phyloP scores from a whole-genome alignment of 768 basidiomycete genomes.

The Boletus eberwhitei region DNA sequence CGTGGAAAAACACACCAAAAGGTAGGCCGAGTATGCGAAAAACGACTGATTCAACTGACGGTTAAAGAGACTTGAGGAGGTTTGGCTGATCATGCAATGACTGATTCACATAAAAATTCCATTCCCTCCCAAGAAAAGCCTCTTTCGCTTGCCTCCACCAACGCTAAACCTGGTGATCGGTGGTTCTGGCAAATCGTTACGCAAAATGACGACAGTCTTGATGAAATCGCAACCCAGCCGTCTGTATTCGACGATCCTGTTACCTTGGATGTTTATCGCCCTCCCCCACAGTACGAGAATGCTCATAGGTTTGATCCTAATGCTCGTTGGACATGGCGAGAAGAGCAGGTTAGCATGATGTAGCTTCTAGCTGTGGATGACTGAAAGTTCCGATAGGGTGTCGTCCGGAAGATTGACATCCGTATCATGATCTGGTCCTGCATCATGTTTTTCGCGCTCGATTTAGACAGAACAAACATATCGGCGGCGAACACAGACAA shows the following conservation, averaged over 20 bases:
- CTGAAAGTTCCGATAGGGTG: constrained; percentile 28
- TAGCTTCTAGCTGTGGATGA: background rate
- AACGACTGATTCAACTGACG: background rate
- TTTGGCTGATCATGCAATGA: background rate
- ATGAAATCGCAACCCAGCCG: constrained; percentile 56
- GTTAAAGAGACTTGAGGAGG: background rate
- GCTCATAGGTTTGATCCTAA: constrained; percentile 53
- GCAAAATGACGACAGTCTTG: constrained; percentile 36
- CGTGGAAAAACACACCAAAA: no score
- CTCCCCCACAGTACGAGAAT: constrained; percentile 55
- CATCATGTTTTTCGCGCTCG: constrained; percentile 55
- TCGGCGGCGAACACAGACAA: constrained; percentile 69
- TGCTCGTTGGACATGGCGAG: constrained; percentile 70
- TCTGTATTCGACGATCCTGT: constrained; percentile 43
- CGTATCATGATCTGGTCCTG: constrained; percentile 61
- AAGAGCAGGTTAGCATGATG: constrained; percentile 47
- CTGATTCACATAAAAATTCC: background rate
- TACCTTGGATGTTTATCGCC: constrained; percentile 14
- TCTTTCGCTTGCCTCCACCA: background rate
- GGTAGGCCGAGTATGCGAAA: no score
- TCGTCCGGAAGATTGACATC: constrained; percentile 60
- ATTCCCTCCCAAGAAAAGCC: no score
- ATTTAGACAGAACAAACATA: constrained; percentile 58
- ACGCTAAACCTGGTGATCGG: no score
- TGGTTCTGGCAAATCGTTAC: constrained; percentile 17